A percentile compares a stretch with the other conserved stretches of the same genome.
phyloP scores from a whole-genome alignment of 148 eudicot genomes.

The Arctostaphylos glauca region DNA sequence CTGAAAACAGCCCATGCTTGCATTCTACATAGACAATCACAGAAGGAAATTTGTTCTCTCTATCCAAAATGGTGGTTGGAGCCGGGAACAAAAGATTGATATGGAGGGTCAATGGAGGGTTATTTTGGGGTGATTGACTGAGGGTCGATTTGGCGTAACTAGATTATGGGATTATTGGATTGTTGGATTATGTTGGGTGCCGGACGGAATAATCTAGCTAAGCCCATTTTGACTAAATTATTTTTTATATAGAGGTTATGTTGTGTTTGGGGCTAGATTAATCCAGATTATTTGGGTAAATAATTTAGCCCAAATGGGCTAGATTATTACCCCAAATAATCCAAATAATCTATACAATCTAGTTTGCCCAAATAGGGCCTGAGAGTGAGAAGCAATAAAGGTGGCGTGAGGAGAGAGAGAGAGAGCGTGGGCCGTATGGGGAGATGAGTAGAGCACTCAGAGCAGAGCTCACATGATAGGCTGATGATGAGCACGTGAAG shows the following conservation, averaged over 20 bases:
- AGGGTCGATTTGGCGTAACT: too few species aligned
- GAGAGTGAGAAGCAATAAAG: neutral
- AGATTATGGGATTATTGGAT: too few species aligned
- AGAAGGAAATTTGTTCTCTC: neutral
- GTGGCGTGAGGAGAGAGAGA: constrained; percentile 5
- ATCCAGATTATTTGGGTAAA: too few species aligned
- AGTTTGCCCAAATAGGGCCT: too few species aligned
- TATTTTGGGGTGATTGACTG: neutral
- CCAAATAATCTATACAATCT: too few species aligned
- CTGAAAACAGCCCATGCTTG: constrained; percentile 58
- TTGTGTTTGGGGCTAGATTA: too few species aligned
- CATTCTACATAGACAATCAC: constrained; percentile 27
- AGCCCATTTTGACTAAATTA: too few species aligned
- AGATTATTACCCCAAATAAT: too few species aligned
- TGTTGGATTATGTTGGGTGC: too few species aligned
- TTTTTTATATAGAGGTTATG: too few species aligned
- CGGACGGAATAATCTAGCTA: too few species aligned
- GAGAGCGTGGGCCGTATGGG: neutral
- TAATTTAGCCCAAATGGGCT: too few species aligned
- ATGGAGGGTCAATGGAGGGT: constrained; percentile 8
- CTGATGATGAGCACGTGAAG: neutral
- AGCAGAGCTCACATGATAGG: constrained; percentile 13
- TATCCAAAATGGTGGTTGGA: neutral
- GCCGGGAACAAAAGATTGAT: neutral
- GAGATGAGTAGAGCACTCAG: constrained; percentile 6